Base-by-base conservation (phyloP, 1,139 yeast species). In the Pichia sp. region DNA sequence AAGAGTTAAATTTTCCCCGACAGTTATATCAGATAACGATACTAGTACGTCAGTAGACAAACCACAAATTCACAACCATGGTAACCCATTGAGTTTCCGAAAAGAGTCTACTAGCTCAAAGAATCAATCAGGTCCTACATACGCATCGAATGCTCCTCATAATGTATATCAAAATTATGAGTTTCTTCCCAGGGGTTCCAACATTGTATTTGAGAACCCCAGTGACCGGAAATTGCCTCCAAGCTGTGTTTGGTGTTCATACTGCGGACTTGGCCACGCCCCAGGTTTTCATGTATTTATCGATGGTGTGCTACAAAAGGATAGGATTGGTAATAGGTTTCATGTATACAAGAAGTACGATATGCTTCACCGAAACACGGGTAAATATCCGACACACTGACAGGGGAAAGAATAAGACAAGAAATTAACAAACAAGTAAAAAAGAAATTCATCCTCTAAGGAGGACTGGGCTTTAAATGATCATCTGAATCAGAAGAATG, bases 401-500 rank as follows among this genome's bases (percentile, higher is more conserved):
- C n/a, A n/a, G n/a, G n/a, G n/a, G n/a, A n/a, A n/a, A n/a, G n/a
- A n/a, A n/a, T n/a, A n/a, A n/a, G n/a, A n/a, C n/a, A n/a, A n/a
- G n/a, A n/a, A n/a, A n/a, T n/a, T n/a, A n/a, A n/a, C n/a, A n/a
- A n/a, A n/a, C n/a, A n/a, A n/a, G n/a, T n/a, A n/a, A n/a, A n/a
- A n/a, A n/a, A n/a, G n/a, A n/a, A n/a, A n/a, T n/a, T n/a, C n/a
- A n/a, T n/a, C 3, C n/a, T 25, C 23, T 6, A 18, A 5, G 17
- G 37, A 35, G n/a, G n/a, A n/a, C 15, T 26, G 5, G 18, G 18
- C 4, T 6, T 26, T 3, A 22, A 31, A 6, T 24, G 22, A 8
- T 15, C 36, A 3, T 41, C 41, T 5, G 37, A 35, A n/a, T 38
- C 44, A 5, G 41, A 41, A 4, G 40, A 35, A 28, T 39, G 36